These are phyloP conservation scores for Macrocystidia cucumis DNA, from an alignment of 1,284 basidiomycete species.

Conservation along the genomic window DNA sequence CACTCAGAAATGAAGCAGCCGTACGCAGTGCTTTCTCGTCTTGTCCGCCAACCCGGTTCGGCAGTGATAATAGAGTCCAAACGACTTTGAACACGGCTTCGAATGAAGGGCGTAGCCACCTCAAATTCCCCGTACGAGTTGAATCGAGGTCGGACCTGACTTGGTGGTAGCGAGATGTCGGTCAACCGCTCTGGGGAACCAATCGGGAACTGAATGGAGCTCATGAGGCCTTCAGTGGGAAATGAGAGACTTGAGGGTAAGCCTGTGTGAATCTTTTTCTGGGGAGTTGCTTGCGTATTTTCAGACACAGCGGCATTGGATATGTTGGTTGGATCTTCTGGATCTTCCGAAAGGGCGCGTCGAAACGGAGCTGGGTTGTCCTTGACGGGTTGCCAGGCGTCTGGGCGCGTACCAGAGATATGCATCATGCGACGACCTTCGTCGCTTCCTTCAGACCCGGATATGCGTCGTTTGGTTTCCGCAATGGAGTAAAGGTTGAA, in stretches of 20 bases:
- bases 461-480: constrained; percentile 50
- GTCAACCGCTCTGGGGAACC: constrained; percentile 62
- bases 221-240: constrained; percentile 41
- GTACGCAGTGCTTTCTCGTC: constrained; percentile 78
- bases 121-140: constrained; percentile 67
- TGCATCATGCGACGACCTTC: constrained; percentile 44
- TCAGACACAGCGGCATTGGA: constrained; percentile 33
- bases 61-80: constrained; percentile 47
- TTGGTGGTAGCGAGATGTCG: constrained; percentile 48
- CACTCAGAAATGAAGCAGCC: constrained; percentile 18
- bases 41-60: constrained; percentile 71
- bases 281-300: constrained; percentile 34
- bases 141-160: constrained; percentile 46
- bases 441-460: constrained; percentile 49
- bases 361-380: constrained; percentile 79
- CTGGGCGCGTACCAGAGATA: constrained; percentile 39
- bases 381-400: constrained; percentile 39
- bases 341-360: constrained; percentile 71
- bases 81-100: constrained; percentile 74
- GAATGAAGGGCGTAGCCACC: constrained; percentile 63
- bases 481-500: constrained; percentile 76
- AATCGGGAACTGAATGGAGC: constrained; percentile 74
- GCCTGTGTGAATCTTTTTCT: constrained; percentile 45
- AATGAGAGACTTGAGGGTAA: constrained; percentile 45
- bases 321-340: constrained; percentile 42